Evolutionary conservation across 23 red algal species (phyloP), one percentile per base, ranked within the genome.

Genomic region (Agarophyton chilense): DNA sequence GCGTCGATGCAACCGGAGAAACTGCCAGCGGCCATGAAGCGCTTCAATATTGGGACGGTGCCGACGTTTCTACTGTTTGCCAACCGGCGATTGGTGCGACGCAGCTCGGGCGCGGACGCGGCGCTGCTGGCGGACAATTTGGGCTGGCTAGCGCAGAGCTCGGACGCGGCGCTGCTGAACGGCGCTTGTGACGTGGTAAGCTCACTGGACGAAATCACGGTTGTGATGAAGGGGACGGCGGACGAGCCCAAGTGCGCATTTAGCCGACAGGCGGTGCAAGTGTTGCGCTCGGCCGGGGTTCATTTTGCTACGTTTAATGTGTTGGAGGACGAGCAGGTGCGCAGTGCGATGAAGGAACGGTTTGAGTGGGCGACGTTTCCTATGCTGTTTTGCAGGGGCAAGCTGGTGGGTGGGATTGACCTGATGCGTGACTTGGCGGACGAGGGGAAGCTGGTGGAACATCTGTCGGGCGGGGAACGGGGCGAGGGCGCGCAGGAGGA

Each of bases 331-430:
- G 62, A 36, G 28, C 29, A 79, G 72, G 58, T 96, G 60, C 75
- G 94, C 18, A 67, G 77, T 26, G 80, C 28, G 6, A 49, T 96
- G 71, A 96, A 96, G 66, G 62, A 86, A 76, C 77, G 54, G 9
- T 43, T 76, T 4, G 46, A 88, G 0, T 96, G 94, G 94, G 43
- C 79, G 17, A 96, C 94, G 33, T 96, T 92, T 66, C 94, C 94
- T 5, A 89, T 92, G 87, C 46, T 96, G 40, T 96, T 92, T 53
- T 73, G 34, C 1, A 2, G 35, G 14, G 94, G 94, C 6, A 62
- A 87, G 52, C 76, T 96, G 42, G 28, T 96, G n/a, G 94, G 94
- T 12, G 94, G 94, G 12, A 54, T 96, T 32, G 94, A 96, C 39
- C 75, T 78, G 25, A 5, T 96, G 55, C 71, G 85, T 21, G 43